Base-by-base conservation (phyloP, 2,329 filamentous ascomycete species). In the Sporothrix euskadiensis region DNA sequence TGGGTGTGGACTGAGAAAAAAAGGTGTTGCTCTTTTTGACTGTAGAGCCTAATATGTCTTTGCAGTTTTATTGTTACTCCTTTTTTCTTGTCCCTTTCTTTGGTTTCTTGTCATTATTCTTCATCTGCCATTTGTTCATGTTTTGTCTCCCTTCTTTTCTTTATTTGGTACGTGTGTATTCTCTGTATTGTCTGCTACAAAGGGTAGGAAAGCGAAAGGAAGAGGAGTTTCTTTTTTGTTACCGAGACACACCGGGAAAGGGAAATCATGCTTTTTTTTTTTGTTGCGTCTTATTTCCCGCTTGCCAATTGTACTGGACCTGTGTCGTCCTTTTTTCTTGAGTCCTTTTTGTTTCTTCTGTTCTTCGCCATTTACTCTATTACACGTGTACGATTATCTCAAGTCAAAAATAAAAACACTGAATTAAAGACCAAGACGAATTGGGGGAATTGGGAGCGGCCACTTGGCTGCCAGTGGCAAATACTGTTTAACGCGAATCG, bases 301-400 rank as follows among this genome's bases (percentile, higher is more conserved):
- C 22, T 14, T 44, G 16, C 35, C 47, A 8, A 39, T 32, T 47
- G 22, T 71, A 16, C 9, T 30, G 30, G 61, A 66, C 41, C 7
- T 8, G 41, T 44, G 39, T 30, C 7, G 39, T 30, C 35, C 39
- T n/a, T 59, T 71, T 56, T 16, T 35, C 35, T 32, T 39, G 16
- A n/a, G 57, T 22, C 39, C 26, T 26, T 61, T 61, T 30, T 30
- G 26, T 71, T 57, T 70, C 7, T 63, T 3, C 52, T 30, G 9
- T 63, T 44, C n/a, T 63, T 35, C 19, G 7, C 56, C 32, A 30
- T 49, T 49, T n/a, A 10, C 16, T 14, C 19, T 14, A 68, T 68
- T 30, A 52, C 6, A 68, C 65, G 26, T 68, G 65, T 68, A 68
- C 65, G 65, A 68, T 68, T 68, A 68, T 52, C 12, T 26, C 6